Evolutionary conservation across 2,329 filamentous ascomycete genomes (phyloP).

Genomic region (Penicillium palitans): DNA sequence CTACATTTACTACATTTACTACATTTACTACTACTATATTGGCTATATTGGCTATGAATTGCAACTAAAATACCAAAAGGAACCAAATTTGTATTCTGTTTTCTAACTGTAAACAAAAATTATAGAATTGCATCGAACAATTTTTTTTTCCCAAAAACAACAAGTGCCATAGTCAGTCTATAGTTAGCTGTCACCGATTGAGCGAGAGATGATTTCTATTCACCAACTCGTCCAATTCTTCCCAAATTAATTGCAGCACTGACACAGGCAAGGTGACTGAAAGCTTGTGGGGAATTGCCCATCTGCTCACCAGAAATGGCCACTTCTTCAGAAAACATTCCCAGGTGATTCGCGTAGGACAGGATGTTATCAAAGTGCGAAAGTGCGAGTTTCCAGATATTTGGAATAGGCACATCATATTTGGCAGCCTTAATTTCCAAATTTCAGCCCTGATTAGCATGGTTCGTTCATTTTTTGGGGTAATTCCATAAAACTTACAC

Average conservation of each 20-base stretch:
- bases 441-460: background rate
- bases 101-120: background rate
- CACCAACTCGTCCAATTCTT: constrained; percentile 36
- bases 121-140: background rate
- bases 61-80: background rate
- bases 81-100: background rate
- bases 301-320: constrained; percentile 72
- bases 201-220: background rate
- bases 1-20: background rate
- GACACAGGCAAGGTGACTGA: constrained; percentile 73
- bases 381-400: constrained; percentile 52
- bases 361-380: constrained; percentile 77
- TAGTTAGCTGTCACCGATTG: background rate
- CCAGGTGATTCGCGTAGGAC: constrained; percentile 72
- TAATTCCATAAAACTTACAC: constrained; percentile 52
- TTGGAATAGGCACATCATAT: constrained; percentile 34
- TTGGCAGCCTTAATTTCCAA: constrained; percentile 24
- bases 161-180: constrained; percentile 7
- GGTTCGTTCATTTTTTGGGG: background rate
- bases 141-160: background rate
- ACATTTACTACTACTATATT: background rate
- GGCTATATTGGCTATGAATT: background rate
- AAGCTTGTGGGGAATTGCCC: constrained; percentile 77
- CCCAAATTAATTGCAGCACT: constrained; percentile 76
- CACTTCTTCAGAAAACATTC: constrained; percentile 80